Evolutionary conservation across 768 basidiomycete species (phyloP), one percentile per base, ranked within the genome.

Genomic region (Lactarius psammicola): DNA sequence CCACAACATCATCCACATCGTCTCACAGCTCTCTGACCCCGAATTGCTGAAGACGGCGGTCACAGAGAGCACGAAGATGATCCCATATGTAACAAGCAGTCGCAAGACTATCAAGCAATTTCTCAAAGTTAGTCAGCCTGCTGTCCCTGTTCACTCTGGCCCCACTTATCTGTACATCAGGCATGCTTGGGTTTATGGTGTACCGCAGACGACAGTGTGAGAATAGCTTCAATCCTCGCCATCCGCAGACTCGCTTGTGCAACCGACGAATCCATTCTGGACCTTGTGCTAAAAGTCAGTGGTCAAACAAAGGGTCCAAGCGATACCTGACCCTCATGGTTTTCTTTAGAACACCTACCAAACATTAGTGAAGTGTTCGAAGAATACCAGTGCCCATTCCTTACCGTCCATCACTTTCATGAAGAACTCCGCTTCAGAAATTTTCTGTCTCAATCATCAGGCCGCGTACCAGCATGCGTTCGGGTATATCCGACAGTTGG

Each of bases 361-460:
- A 53, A 84, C 91, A 18, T 80, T 99, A 33, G 85, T 98, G 56
- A 88, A 92, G 33, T 88, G 86, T 7, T 87, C 88, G 55, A 94
- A 94, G 73, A 85, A 88, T 13, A 97, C 94, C n/a, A 91, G 82
- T 57, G 81, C 85, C 2, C 87, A 96, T 76, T 94, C 90, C 4
- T 79, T 98, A 10, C 95, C 96, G 26, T 87, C 91, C 2, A 90
- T 98, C 76, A 96, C 92, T 72, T 78, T 98, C 53, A 96, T 98
- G 94, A 99, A 99, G 77, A 97, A 98, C 75, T 92, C 95, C 7
- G 96, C 95, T 0, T 90, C 92, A 1, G 95, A 97, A 73, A 79
- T 98, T 1, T 99, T 92, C 78, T 89, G 87, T 69, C 77, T 94
- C 59, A 82, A 90, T 71, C 89, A 88, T 66, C 81, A 83, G 17